Base-by-base conservation (phyloP, 2,329 filamentous ascomycete genomes). In the Hypomyces perniciosus region DNA sequence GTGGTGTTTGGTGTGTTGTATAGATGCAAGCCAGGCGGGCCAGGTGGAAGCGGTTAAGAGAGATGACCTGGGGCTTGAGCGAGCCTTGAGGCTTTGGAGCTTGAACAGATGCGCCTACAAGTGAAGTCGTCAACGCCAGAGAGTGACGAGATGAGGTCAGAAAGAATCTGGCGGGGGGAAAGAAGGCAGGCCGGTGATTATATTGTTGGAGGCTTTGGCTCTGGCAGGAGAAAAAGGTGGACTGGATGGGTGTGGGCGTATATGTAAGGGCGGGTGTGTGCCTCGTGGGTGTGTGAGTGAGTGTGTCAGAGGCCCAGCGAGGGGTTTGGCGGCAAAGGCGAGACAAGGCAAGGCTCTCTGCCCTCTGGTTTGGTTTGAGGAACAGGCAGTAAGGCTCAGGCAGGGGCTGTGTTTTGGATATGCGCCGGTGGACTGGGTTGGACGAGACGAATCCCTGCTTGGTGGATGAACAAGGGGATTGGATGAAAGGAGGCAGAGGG, bases 341-440 rank as follows among this genome's bases (percentile, higher is more conserved):
- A 51, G 52, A 51, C 52, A 13, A 47, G 51, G 46, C 43, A 51
- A 51, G 48, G 48, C 48, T 12, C 33, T 35, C 33, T 35, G 33
- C 8, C 38, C 13, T 41, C 38, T 13, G 20, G 20, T 20, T 20
- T 20, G n/a, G n/a, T n/a, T n/a, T n/a, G n/a, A n/a, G n/a, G n/a
- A n/a, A n/a, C n/a, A n/a, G n/a, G n/a, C n/a, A n/a, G n/a, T n/a
- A 20, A 34, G 43, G 43, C 29, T 54, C 48, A 30, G 44, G 48
- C 48, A 54, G 52, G 45, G 45, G 54, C 52, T 49, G 54, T 48
- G 55, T 56, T 57, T 56, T 54, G 49, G 48, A 56, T 54, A 59
- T 59, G 57, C 57, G 56, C 59, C 57, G 56, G 55, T 50, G 54
- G 48, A 48, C 46, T 59, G 55, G 56, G 44, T 59, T 51, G 54